Evolutionary conservation across 148 eudicot species (phyloP).

Genomic region (Fagopyrum esculentum): DNA sequence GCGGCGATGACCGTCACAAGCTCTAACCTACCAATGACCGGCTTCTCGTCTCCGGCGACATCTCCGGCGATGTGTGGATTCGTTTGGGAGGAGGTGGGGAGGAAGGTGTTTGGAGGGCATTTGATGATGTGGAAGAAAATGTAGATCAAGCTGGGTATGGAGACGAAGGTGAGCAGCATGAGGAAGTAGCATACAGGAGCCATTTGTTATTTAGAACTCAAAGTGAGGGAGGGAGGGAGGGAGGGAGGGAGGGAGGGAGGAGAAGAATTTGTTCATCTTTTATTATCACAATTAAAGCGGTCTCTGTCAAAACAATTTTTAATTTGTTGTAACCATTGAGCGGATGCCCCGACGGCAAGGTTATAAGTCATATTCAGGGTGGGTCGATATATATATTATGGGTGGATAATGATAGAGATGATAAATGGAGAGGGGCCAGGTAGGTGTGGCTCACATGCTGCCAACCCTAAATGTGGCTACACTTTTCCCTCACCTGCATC

Average conservation of each 20-base stretch:
- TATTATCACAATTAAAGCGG: no score
- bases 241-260: not conserved
- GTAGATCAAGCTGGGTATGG: constrained; percentile 21
- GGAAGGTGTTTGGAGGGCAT: constrained; percentile 15
- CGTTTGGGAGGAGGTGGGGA: constrained; percentile 16
- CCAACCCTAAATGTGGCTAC: no score
- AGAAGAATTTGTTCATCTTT: not conserved
- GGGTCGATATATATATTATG: no score
- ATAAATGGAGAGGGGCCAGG: no score
- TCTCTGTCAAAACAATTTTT: no score
- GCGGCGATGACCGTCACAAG: not conserved
- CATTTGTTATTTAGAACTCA: not conserved
- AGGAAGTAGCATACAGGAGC: constrained; percentile 15
- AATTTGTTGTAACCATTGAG: no score
- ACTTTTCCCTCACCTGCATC: no score
- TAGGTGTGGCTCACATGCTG: no score
- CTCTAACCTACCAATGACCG: not conserved
- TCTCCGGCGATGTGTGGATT: constrained; percentile 1
- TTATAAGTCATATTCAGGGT: no score
- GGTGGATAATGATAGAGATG: no score
- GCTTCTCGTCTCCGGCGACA: not conserved
- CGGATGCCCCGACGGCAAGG: no score
- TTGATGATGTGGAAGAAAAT: constrained; percentile 20
- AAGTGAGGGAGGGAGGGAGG: not conserved
- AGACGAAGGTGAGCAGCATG: constrained; percentile 16